A percentile compares a stretch with the other conserved stretches of the same genome.
Conservation (phyloP, 208 protist genomes). For the Wallacemonas rigidus region DNA sequence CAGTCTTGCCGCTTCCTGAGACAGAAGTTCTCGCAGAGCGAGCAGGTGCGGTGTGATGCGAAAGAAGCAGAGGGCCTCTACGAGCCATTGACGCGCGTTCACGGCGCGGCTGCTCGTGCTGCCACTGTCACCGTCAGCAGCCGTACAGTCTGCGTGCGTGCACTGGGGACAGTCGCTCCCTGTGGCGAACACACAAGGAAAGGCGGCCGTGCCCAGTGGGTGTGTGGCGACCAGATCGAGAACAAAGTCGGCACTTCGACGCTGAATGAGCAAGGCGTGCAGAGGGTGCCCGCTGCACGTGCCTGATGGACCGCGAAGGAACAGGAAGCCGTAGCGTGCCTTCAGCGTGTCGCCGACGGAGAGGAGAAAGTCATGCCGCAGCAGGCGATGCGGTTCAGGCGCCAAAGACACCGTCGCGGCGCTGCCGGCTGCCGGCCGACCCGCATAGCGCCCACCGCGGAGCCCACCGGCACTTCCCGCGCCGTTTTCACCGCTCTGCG, state of each 20-base stretch:
- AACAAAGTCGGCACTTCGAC: conserved; percentile 14
- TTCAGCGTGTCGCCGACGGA: conserved; percentile 42
- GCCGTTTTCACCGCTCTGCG: too few relatives aligned
- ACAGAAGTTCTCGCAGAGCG: neutral
- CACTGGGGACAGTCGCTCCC: neutral
- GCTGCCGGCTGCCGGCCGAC: conserved; percentile 3
- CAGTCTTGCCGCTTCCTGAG: neutral
- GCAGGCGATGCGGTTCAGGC: conserved; percentile 20
- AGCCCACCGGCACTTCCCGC: neutral
- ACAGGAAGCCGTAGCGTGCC: conserved; percentile 53
- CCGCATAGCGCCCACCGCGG: neutral
- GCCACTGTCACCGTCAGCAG: neutral
- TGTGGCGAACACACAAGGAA: conserved; percentile 42
- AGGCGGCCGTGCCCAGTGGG: conserved; percentile 29
- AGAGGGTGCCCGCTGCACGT: conserved; percentile 30
- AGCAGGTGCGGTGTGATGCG: neutral
- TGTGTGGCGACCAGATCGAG: conserved; percentile 22
- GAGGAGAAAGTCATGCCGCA: conserved; percentile 58
- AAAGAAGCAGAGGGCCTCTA: conserved; percentile 44
- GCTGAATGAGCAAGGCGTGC: conserved; percentile 33
- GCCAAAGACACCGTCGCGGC: conserved; percentile 2
- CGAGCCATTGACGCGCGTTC: conserved; percentile 32
- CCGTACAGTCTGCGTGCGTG: neutral
- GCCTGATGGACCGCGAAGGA: conserved; percentile 27
- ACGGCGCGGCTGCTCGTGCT: neutral